These are phyloP conservation scores for Zoysia pacifica DNA, from an alignment of 176 grass and related monocot species.

Conservation along the genomic window DNA sequence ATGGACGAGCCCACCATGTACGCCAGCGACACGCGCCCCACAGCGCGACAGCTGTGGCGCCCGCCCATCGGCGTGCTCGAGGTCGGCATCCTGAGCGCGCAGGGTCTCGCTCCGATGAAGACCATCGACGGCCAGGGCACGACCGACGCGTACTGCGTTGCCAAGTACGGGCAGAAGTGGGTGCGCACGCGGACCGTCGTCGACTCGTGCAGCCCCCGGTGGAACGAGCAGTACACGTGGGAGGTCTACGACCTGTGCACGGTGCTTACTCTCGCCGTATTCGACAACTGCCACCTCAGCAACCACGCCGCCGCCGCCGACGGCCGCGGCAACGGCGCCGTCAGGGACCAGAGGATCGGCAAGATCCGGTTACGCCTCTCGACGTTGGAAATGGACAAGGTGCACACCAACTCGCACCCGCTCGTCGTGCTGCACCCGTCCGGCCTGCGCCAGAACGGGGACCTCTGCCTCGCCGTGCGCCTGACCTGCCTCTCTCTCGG, in stretches of 20 bases:
- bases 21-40: slow-evolving; percentile 70
- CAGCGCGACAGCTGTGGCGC: slow-evolving; percentile 68
- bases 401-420: slow-evolving; percentile 47
- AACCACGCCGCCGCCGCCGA: neutral
- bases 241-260: slow-evolving; percentile 82
- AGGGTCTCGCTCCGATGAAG: slow-evolving; percentile 67
- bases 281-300: slow-evolving; percentile 64
- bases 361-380: slow-evolving; percentile 85
- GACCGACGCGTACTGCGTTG: slow-evolving; percentile 74
- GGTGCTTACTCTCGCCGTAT: slow-evolving; percentile 75
- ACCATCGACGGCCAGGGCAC: slow-evolving; percentile 43
- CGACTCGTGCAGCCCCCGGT: slow-evolving; percentile 52
- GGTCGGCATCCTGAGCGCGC: slow-evolving; percentile 68
- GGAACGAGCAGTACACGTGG: slow-evolving; percentile 98
- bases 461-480: slow-evolving; percentile 70
- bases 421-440: slow-evolving; percentile 59
- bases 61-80: slow-evolving; percentile 67
- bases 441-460: slow-evolving; percentile 70
- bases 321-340: neutral
- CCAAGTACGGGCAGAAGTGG: slow-evolving; percentile 93
- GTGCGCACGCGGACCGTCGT: slow-evolving; percentile 72
- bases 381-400: slow-evolving; percentile 60
- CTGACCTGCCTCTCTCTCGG: slow-evolving; percentile 64
- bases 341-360: slow-evolving; percentile 58
- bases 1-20: slow-evolving; percentile 79